These are phyloP conservation scores for Endogone sp. DNA, from an alignment of 192 early-diverging fungal genomes.

Conservation along the genomic window DNA sequence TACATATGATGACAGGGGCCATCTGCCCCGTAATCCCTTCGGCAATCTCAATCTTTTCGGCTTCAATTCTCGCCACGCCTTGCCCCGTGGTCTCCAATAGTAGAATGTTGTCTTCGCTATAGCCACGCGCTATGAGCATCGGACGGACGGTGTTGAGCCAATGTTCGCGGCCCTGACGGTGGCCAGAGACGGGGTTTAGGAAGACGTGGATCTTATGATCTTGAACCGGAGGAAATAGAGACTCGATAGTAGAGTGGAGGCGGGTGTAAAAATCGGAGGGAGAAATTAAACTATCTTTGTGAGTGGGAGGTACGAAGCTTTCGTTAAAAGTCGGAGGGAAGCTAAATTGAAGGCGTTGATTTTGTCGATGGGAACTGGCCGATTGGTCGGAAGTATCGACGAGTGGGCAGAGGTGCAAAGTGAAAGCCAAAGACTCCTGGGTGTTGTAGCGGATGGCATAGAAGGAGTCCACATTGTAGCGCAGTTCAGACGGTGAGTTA, in stretches of 20 bases:
- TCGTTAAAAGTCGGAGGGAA: no score
- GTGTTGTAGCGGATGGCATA: no score
- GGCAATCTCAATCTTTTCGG: slow-evolving; percentile 24
- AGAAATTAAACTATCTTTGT: no score
- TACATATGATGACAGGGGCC: slow-evolving; percentile 31
- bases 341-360: no score
- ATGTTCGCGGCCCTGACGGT: slow-evolving; percentile 13
- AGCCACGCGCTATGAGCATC: slow-evolving; percentile 23
- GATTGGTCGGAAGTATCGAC: no score
- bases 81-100: slow-evolving; percentile 18
- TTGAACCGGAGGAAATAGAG: slow-evolving; percentile 13
- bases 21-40: not conserved
- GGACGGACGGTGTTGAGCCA: slow-evolving; percentile 34
- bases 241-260: slow-evolving; percentile 3
- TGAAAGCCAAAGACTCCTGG: no score
- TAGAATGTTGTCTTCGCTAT: slow-evolving; percentile 4
- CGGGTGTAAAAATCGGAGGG: no score
- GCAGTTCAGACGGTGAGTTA: no score
- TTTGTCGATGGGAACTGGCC: no score
- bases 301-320: no score
- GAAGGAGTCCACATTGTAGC: no score
- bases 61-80: slow-evolving; percentile 18
- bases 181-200: slow-evolving; percentile 35
- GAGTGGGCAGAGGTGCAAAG: no score
- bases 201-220: slow-evolving; percentile 25